These are phyloP conservation scores for Claviceps monticola DNA, from an alignment of 2,329 filamentous ascomycete genomes.

Conservation along the genomic window DNA sequence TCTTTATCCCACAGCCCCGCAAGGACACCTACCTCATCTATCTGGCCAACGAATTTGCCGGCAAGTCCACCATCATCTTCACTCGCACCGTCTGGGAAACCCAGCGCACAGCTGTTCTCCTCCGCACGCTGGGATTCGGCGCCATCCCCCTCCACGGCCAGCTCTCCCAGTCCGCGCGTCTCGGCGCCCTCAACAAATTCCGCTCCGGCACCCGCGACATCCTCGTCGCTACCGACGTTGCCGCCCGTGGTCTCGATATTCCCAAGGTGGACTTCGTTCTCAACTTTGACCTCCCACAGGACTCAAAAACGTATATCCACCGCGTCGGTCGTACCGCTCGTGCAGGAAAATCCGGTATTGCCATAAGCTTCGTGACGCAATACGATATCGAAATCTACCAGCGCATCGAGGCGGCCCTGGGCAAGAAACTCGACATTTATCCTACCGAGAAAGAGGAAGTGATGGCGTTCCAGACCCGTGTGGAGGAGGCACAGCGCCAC, in stretches of 20 bases:
- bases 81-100: slow-evolving; percentile 85
- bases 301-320: slow-evolving; percentile 85
- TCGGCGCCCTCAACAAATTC: slow-evolving; percentile 87
- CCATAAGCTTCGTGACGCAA: slow-evolving; percentile 71
- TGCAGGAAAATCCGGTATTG: slow-evolving; percentile 72
- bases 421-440: slow-evolving; percentile 60
- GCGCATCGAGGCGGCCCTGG: slow-evolving; percentile 70
- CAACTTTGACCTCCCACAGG: slow-evolving; percentile 72
- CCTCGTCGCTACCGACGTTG: slow-evolving; percentile 87
- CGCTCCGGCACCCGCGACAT: slow-evolving; percentile 67
- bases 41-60: slow-evolving; percentile 72
- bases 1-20: slow-evolving; percentile 73
- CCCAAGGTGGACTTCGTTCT: slow-evolving; percentile 79
- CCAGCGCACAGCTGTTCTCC: slow-evolving; percentile 68
- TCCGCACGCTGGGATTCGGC: slow-evolving; percentile 73
- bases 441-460: slow-evolving; percentile 66
- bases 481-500: slow-evolving; percentile 71
- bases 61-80: slow-evolving; percentile 83
- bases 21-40: slow-evolving; percentile 88
- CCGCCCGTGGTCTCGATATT: slow-evolving; percentile 82
- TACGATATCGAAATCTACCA: slow-evolving; percentile 74
- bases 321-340: slow-evolving; percentile 78
- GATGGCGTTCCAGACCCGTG: slow-evolving; percentile 63
- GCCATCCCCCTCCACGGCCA: slow-evolving; percentile 91
- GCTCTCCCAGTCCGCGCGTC: slow-evolving; percentile 71